Percentiles rank a stretch among this genome's conserved stretches.
phyloP scores from a whole-genome alignment of 2,329 filamentous ascomycete genomes.

The Tolypocladium sp. region DNA sequence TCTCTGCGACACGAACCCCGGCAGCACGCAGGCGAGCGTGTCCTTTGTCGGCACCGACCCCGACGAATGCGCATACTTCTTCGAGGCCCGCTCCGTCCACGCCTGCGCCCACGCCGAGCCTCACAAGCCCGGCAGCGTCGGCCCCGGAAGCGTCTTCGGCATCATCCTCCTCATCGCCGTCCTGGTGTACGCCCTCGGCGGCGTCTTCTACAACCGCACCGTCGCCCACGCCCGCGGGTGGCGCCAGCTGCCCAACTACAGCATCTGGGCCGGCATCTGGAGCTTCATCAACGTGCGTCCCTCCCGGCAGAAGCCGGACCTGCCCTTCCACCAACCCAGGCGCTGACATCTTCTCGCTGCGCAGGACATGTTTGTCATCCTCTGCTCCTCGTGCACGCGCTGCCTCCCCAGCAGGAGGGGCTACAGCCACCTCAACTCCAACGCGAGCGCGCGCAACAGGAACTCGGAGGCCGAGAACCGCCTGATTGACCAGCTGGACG shows the following conservation, averaged over 20 bases:
- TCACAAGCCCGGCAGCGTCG: slow-evolving; percentile 62
- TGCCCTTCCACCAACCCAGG: slow-evolving; percentile 17
- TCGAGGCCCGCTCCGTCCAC: slow-evolving; percentile 78
- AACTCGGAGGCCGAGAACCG: slow-evolving; percentile 78
- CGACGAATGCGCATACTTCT: slow-evolving; percentile 91
- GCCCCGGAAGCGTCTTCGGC: slow-evolving; percentile 72
- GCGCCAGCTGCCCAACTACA: slow-evolving; percentile 92
- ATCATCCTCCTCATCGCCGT: slow-evolving; percentile 73
- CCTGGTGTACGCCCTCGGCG: slow-evolving; percentile 81
- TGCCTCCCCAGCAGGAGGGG: slow-evolving; percentile 56
- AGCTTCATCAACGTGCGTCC: slow-evolving; percentile 63
- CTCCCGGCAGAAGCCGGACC: slow-evolving; percentile 17
- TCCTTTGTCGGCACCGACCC: slow-evolving; percentile 78
- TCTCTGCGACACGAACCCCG: slow-evolving; percentile 78
- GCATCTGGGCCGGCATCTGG: slow-evolving; percentile 81
- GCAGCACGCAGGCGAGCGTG: slow-evolving; percentile 56
- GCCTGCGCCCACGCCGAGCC: slow-evolving; percentile 64
- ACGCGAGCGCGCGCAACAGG: slow-evolving; percentile 37
- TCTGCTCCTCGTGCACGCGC: slow-evolving; percentile 60
- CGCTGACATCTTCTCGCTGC: slow-evolving; percentile 2
- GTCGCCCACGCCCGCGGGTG: slow-evolving; percentile 91
- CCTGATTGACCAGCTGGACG: slow-evolving; percentile 90
- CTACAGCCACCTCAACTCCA: slow-evolving; percentile 55
- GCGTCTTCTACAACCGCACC: slow-evolving; percentile 90
- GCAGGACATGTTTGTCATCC: slow-evolving; percentile 58